These are phyloP conservation scores for Corylus americana DNA, from an alignment of 306 rosid genomes.

Conservation along the genomic window DNA sequence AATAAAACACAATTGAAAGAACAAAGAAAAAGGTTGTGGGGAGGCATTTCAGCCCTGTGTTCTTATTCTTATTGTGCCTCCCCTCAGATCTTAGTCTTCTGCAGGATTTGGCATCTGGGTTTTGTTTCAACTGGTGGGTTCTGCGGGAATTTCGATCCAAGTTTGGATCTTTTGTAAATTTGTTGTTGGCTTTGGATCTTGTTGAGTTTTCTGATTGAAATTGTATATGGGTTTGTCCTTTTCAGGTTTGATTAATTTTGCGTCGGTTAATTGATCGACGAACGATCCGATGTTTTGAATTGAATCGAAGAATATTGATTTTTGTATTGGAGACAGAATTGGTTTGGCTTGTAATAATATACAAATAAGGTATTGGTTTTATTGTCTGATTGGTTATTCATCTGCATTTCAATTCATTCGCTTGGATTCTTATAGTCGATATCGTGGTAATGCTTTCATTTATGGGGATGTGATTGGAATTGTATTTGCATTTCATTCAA, in stretches of 20 bases:
- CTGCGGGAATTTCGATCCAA: constrained; percentile 52
- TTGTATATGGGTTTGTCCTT: constrained; percentile 26
- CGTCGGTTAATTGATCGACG: constrained; percentile 62
- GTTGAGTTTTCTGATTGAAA: constrained; percentile 36
- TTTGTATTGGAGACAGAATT: constrained; percentile 50
- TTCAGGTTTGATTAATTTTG: constrained; percentile 53
- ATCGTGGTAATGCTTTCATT: constrained; percentile 36
- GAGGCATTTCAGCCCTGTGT: constrained; percentile 75
- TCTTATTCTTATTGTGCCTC: constrained; percentile 75
- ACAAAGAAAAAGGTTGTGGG: constrained; percentile 50
- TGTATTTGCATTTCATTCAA: constrained; percentile 29
- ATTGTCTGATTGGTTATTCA: constrained; percentile 21
- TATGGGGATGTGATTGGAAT: constrained; percentile 30
- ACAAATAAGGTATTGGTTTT: constrained; percentile 45
- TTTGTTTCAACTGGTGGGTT: constrained; percentile 69
- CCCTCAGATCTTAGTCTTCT: constrained; percentile 79
- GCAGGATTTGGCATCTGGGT: constrained; percentile 71
- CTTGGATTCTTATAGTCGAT: constrained; percentile 20
- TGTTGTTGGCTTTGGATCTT: constrained; percentile 57
- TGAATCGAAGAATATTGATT: constrained; percentile 55
- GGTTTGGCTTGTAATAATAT: constrained; percentile 38
- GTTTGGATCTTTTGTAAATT: constrained; percentile 50
- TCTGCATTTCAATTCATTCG: constrained; percentile 40
- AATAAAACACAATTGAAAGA: constrained; percentile 58
- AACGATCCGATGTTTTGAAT: constrained; percentile 71